Percentiles rank a stretch among this genome's conserved stretches.
Evolutionary conservation across 371 early-diverging fungal genomes (phyloP).

Genomic region (Mortierella polycephala): DNA sequence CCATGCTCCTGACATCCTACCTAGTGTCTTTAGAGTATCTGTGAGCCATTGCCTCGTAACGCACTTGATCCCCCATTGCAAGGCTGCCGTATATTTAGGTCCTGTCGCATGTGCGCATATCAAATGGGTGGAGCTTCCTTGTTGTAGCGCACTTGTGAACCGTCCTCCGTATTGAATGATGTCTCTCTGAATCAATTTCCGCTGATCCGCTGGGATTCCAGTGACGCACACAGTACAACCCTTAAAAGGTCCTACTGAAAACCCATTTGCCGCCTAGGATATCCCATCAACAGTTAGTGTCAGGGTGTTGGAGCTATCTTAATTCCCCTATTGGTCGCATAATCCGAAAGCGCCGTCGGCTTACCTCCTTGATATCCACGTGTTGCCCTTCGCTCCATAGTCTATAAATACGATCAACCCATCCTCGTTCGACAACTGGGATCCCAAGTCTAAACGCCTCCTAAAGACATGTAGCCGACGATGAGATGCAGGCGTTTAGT

Average conservation of each 20-base stretch:
- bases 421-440: constrained; percentile 17
- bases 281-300: not conserved
- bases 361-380: constrained; percentile 18
- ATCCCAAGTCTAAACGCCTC: constrained; percentile 13
- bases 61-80: constrained; percentile 34
- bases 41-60: constrained; percentile 25
- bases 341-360: not conserved
- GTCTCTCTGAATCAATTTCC: constrained; percentile 14
- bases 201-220: constrained; percentile 23
- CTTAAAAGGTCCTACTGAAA: constrained; percentile 22
- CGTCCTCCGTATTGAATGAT: constrained; percentile 27
- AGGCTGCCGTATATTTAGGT: constrained; percentile 31
- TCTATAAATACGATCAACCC: constrained; percentile 13
- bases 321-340: too few relatives aligned
- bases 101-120: constrained; percentile 24
- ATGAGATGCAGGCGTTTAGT: not conserved
- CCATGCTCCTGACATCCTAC: constrained; percentile 7
- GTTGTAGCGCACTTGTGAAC: constrained; percentile 31
- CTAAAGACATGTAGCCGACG: constrained; percentile 1
- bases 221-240: constrained; percentile 42
- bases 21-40: constrained; percentile 12
- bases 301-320: too few relatives aligned
- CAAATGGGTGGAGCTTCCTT: constrained; percentile 31
- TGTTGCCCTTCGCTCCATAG: constrained; percentile 14
- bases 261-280: constrained; percentile 12